Base-by-base conservation (phyloP, 2,329 filamentous ascomycete species). In the Hymenoscyphus linearis region DNA sequence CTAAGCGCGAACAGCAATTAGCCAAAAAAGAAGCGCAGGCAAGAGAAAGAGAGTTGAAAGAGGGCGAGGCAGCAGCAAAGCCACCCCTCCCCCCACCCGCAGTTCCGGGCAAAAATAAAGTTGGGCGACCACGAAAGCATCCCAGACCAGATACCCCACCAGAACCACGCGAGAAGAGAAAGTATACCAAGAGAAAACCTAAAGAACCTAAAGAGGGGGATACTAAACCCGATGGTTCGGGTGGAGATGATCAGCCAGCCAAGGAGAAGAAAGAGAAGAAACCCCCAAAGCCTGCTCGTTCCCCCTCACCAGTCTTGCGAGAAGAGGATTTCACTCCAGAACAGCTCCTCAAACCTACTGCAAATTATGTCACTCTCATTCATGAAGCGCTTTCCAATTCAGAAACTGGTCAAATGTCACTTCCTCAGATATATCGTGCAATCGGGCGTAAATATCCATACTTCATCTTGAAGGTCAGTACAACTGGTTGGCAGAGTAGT, bases 1-100 rank as follows among this genome's bases (percentile, higher is more conserved):
- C 89, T 1, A 92, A 92, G 75, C 81, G 90, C 60, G 87, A 92
- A 69, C 82, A 87, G 66, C 80, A 85, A 18, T 73, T 85, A 55
- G 80, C 86, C 7, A 85, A 87, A 75, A 88, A 87, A 72, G 77
- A 81, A 62, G 60, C 63, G 5, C 16, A 62, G 22, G 60, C 53
- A 7, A 37, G 79, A 79, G 22, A 83, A 82, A 75, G 81, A 84
- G 71, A 81, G 13, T 22, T 25, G 18, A 4, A 80, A 27, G 63
- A 66, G 54, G 53, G 80, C 64, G 81, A 82, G 63, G 74, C 74
- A 67, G 79, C 79, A 25, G 81, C 80, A 74, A 81, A 83, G 70
- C 80, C 78, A 13, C 31, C 58, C 4, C 34, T 61, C 4, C 18
- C 59, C 13, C 61, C 61, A 55, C 22, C 60, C 4, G 16, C 55